Evolutionary conservation across 805 yeast genomes (phyloP).

Genomic region (Trichomonascus vanleenenianus): DNA sequence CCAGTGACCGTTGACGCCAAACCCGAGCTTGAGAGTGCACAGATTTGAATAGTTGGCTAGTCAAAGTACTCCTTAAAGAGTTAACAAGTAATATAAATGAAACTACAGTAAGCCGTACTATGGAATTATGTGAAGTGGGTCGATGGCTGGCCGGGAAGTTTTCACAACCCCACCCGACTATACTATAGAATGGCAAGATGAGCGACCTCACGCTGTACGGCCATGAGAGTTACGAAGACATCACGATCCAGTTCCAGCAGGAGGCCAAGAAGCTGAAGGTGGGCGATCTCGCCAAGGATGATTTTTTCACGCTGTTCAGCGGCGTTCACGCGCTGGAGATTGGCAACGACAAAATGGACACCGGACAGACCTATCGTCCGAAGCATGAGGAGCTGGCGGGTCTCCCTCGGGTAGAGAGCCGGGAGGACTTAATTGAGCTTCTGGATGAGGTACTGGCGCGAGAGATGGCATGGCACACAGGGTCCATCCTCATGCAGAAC

Average conservation of each 20-base stretch:
- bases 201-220: constrained; percentile 22
- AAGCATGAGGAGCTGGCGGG: constrained; percentile 37
- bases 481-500: constrained; percentile 68
- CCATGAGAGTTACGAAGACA: constrained; percentile 24
- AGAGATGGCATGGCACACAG: constrained; percentile 67
- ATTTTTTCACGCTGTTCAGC: constrained; percentile 59
- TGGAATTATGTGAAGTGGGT: no score
- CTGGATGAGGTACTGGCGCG: constrained; percentile 47
- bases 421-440: constrained; percentile 41
- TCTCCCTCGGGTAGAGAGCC: constrained; percentile 31
- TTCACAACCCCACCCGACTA: not conserved
- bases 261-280: constrained; percentile 31
- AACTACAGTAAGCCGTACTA: no score
- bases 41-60: no score
- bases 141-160: not conserved
- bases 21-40: no score
- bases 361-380: constrained; percentile 52
- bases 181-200: not conserved
- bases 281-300: constrained; percentile 52
- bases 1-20: not conserved
- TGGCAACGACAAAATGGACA: constrained; percentile 63
- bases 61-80: no score
- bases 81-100: no score
- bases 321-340: constrained; percentile 79
- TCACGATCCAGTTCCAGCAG: constrained; percentile 19